Evolutionary conservation across 306 rosid genomes (phyloP).

Genomic region (Hippophae tibetana): DNA sequence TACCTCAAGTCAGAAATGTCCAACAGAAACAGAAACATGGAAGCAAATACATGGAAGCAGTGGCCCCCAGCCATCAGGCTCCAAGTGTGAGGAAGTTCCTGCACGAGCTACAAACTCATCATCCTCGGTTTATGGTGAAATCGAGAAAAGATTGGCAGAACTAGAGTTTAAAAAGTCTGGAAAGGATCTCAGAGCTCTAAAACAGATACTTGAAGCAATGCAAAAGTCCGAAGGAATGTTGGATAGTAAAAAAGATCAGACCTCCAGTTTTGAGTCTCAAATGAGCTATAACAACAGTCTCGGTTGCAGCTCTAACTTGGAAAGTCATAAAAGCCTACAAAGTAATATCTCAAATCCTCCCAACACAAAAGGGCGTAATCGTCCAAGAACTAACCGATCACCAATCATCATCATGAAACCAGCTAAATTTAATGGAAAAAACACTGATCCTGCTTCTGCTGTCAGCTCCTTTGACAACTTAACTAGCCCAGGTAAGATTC

Average conservation of each 20-base stretch:
- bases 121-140: constrained; percentile 66
- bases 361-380: constrained; percentile 21
- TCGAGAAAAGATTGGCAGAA: constrained; percentile 69
- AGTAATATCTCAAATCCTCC: constrained; percentile 16
- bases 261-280: constrained; percentile 35
- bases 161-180: constrained; percentile 90
- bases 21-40: constrained; percentile 42
- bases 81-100: constrained; percentile 34
- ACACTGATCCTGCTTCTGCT: constrained; percentile 21
- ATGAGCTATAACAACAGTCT: constrained; percentile 16
- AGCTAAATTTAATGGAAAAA: constrained; percentile 36
- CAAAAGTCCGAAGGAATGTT: constrained; percentile 46
- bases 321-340: constrained; percentile 34
- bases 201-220: constrained; percentile 86
- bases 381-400: constrained; percentile 23
- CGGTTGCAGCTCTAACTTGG: constrained; percentile 29
- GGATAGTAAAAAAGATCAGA: constrained; percentile 42
- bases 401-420: constrained; percentile 58
- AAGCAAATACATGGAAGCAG: constrained; percentile 33
- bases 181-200: constrained; percentile 88
- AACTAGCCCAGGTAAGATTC: constrained; percentile 22
- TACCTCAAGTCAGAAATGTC: constrained; percentile 25
- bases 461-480: constrained; percentile 21
- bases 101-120: constrained; percentile 33
- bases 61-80: constrained; percentile 28